These are phyloP conservation scores for Voacanga thouarsii DNA, from an alignment of 257 asterid species.

Conservation along the genomic window DNA sequence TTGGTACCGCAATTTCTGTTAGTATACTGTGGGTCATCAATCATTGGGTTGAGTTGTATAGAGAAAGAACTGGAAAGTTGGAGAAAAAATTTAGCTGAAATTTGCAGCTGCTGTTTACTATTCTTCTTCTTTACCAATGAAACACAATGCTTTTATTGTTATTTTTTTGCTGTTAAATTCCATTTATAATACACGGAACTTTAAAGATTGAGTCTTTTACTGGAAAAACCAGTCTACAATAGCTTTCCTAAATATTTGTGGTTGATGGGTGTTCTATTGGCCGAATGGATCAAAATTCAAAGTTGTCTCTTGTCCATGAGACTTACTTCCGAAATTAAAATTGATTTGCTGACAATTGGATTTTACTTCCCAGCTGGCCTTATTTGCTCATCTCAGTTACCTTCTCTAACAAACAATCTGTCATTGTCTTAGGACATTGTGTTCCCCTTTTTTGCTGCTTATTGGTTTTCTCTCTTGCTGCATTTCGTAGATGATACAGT, in stretches of 20 bases:
- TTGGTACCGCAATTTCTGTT: constrained; percentile 62
- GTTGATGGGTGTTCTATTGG: neutral
- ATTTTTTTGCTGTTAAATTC: neutral
- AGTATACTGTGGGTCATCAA: constrained; percentile 78
- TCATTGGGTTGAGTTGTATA: constrained; percentile 65
- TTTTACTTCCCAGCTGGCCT: neutral
- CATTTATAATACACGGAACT: neutral
- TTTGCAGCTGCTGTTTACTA: neutral
- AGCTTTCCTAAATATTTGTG: neutral
- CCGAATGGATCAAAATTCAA: neutral
- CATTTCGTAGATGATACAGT: neutral
- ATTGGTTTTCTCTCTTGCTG: neutral
- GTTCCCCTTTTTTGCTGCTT: neutral
- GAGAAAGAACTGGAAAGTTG: constrained; percentile 35
- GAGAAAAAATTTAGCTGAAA: constrained; percentile 45
- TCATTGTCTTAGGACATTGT: neutral
- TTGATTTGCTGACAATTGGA: neutral
- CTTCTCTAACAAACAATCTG: neutral
- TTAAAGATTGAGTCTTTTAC: neutral
- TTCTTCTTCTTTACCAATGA: neutral
- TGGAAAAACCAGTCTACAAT: neutral
- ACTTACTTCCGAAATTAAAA: neutral
- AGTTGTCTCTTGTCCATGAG: neutral
- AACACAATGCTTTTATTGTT: neutral
- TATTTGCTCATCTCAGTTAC: neutral